A percentile compares a stretch with the other conserved stretches of the same genome.
phyloP scores from a whole-genome alignment of 2,329 filamentous ascomycete genomes.

The Trichophaea hybrida region DNA sequence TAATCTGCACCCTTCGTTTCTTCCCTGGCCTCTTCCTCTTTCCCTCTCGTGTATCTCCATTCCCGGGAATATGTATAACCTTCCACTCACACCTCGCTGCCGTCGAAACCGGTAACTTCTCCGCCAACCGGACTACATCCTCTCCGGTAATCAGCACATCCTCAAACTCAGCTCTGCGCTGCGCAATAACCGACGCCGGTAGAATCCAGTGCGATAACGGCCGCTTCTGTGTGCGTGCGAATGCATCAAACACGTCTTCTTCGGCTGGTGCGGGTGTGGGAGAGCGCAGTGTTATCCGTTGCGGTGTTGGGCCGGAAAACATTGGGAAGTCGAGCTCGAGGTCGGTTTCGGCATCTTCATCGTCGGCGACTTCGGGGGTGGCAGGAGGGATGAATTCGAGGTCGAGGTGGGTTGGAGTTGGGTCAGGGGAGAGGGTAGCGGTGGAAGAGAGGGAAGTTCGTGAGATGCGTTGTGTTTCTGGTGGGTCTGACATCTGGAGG shows the following conservation, averaged over 20 bases:
- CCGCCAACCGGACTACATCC: conserved; percentile 1
- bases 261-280: conserved; percentile 8
- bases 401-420: conserved; percentile 12
- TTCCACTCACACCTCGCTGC: conserved; percentile 1
- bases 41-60: background rate
- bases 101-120: conserved; percentile 4
- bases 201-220: conserved; percentile 8
- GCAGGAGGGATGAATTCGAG: conserved; percentile 9
- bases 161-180: background rate
- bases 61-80: conserved; percentile 3
- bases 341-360: background rate
- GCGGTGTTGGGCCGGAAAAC: conserved; percentile 10
- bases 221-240: conserved; percentile 7
- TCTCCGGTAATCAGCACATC: conserved; percentile 1
- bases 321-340: conserved; percentile 12
- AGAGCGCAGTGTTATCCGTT: conserved; percentile 7
- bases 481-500: conserved; percentile 9
- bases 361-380: background rate
- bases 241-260: conserved; percentile 12
- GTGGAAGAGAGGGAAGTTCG: background rate
- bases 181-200: background rate
- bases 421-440: background rate
- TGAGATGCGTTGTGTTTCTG: conserved; percentile 14
- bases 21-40: conserved; percentile 15
- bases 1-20: conserved; percentile 10